Percentiles rank a stretch among this genome's conserved stretches.
phyloP scores from a whole-genome alignment of 2,329 filamentous ascomycete species.

The Zasmidium angulare region DNA sequence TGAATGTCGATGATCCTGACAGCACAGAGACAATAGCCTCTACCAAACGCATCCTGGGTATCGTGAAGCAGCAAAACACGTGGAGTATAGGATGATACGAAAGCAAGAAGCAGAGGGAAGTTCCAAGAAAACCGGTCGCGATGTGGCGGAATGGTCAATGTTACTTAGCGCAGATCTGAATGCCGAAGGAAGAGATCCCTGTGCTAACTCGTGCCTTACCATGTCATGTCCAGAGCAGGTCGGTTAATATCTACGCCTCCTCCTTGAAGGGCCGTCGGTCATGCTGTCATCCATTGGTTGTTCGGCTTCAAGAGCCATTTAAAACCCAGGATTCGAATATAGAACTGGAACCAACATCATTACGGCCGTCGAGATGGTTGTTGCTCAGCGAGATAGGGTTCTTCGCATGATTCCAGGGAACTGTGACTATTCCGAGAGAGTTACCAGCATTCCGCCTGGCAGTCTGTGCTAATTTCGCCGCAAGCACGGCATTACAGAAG shows the following conservation, averaged over 20 bases:
- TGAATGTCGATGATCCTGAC: constrained; percentile 1
- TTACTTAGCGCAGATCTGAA: neutral
- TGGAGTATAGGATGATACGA: neutral
- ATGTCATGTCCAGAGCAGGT: neutral
- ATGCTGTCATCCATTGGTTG: neutral
- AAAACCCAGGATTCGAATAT: neutral
- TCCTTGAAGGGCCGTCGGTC: neutral
- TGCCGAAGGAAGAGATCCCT: neutral
- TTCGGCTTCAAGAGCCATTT: neutral
- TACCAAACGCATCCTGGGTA: constrained; percentile 1
- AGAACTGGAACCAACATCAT: neutral
- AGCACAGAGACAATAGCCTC: neutral
- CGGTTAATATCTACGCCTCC: neutral
- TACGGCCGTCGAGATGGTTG: neutral
- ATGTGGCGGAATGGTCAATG: neutral
- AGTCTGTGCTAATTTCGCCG: neutral
- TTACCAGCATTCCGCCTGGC: neutral
- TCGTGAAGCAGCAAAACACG: neutral
- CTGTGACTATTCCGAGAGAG: neutral
- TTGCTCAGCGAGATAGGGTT: neutral
- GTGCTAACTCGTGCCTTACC: neutral
- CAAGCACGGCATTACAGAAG: neutral
- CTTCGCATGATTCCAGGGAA: neutral
- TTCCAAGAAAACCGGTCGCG: constrained; percentile 15
- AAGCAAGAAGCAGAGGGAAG: neutral